Evolutionary conservation across 148 eudicot genomes (phyloP), one percentile per base, ranked within the genome.

Genomic region (Nepenthes mirabilis): DNA sequence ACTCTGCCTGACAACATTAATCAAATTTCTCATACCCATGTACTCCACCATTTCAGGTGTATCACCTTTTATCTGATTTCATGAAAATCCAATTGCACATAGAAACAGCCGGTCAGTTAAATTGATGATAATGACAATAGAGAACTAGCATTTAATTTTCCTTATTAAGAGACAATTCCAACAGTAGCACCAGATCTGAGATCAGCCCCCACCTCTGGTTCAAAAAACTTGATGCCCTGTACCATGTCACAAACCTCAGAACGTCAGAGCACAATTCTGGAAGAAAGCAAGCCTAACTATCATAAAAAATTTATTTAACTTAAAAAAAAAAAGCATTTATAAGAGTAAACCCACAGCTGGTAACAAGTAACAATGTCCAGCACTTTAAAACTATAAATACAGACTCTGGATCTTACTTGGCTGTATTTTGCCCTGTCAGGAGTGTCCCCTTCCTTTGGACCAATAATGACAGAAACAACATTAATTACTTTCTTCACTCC

Each of bases 181-280:
- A 10, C 11, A 11, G 14, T 11, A 43, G 54, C 13, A 63, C 40
- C 58, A 63, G 33, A 52, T 52, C 70, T 55, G 69, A 55, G 59
- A 70, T 73, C 61, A 63, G 61, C 55, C 68, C 80, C 52, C 73
- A 93, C 97, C 99, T 93, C 99, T 63, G 99, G 99, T 79, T 93
- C 96, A 72, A 93, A 88, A 75, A 93, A 93, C 82, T 86, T 93
- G 89, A 93, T 84, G 36, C 98, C 98, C 98, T 93, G 88, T 37
- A 76, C 47, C 74, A 37, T 2, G 52, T 37, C 57, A 77, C 14
- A 8, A 68, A 61, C 48, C 57, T 43, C 66, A 74, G 57, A 51
- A 35, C 10, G 50, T 60, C 23, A 68, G 55, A 43, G 54, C 45
- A 66, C 43, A 37, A 36, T 33, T 32, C 49, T 43, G 34, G 56